These are phyloP conservation scores for Closterium sp. DNA, from an alignment of 139 green algal species.

Conservation along the genomic window DNA sequence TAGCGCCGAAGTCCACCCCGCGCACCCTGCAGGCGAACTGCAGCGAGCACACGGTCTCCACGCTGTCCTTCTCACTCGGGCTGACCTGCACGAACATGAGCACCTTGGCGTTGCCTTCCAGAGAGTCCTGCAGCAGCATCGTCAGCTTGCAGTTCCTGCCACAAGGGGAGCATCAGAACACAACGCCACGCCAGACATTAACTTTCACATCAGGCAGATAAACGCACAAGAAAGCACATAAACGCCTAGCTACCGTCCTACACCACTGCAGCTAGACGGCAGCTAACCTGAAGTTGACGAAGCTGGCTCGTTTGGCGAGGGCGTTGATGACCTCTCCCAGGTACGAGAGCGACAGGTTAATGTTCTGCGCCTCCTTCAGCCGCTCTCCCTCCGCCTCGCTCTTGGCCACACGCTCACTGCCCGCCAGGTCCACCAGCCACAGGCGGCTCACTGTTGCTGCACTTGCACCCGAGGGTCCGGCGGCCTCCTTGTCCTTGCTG, in stretches of 20 bases:
- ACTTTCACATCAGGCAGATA: too few species aligned
- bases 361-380: conserved; percentile 82
- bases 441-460: conserved; percentile 53
- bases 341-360: conserved; percentile 80
- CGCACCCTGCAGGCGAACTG: conserved; percentile 81
- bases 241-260: not conserved
- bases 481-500: not conserved
- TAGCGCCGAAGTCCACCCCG: conserved; percentile 81
- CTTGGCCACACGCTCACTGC: conserved; percentile 62
- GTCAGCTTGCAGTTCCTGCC: conserved; percentile 90
- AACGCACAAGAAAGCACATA: too few species aligned
- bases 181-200: too few species aligned
- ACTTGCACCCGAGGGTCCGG: not conserved
- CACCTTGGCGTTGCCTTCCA: conserved; percentile 56
- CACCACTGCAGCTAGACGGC: not conserved
- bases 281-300: conserved; percentile 77
- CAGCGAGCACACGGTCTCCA: conserved; percentile 69
- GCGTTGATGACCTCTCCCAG: conserved; percentile 70
- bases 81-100: conserved; percentile 57
- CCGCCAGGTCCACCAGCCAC: conserved; percentile 93
- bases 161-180: not conserved
- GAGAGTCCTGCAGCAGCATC: conserved; percentile 64
- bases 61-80: conserved; percentile 24
- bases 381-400: conserved; percentile 72
- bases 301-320: conserved; percentile 56